phyloP scores from a whole-genome alignment of 345 rosid species.

The Eucalyptus cloeziana region DNA sequence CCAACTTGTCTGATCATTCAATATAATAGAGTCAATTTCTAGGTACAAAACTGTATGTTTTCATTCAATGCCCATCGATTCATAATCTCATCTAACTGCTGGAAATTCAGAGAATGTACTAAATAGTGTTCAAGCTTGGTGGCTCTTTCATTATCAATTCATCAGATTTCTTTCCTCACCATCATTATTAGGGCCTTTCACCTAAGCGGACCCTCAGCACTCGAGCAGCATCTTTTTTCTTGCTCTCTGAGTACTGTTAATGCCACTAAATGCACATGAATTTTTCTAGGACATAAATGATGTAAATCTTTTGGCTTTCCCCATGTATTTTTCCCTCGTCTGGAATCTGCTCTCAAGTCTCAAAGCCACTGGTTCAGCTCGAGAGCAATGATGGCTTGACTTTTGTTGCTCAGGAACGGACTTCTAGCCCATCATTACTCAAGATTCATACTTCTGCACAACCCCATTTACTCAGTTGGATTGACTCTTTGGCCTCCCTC shows the following conservation, averaged over 20 bases:
- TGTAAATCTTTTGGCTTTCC: neutral
- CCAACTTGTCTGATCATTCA: neutral
- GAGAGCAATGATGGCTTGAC: neutral
- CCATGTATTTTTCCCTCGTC: neutral
- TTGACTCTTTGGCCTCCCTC: neutral
- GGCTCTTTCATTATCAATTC: neutral
- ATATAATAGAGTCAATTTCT: neutral
- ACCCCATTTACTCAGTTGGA: neutral
- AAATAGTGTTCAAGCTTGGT: neutral
- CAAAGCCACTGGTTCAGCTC: neutral
- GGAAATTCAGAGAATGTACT: neutral
- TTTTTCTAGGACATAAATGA: neutral
- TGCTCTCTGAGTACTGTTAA: neutral
- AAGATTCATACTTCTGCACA: neutral
- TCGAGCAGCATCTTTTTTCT: neutral
- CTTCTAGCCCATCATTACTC: neutral
- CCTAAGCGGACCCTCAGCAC: neutral
- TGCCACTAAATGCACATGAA: neutral
- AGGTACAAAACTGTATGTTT: neutral
- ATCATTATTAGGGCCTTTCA: neutral
- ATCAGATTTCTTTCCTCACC: neutral
- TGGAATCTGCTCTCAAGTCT: neutral
- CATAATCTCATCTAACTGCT: neutral
- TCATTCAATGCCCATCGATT: neutral
- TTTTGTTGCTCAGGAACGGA: neutral